Conservation (phyloP, 2,329 filamentous ascomycete species). For the Orbilia blumenaviensis region DNA sequence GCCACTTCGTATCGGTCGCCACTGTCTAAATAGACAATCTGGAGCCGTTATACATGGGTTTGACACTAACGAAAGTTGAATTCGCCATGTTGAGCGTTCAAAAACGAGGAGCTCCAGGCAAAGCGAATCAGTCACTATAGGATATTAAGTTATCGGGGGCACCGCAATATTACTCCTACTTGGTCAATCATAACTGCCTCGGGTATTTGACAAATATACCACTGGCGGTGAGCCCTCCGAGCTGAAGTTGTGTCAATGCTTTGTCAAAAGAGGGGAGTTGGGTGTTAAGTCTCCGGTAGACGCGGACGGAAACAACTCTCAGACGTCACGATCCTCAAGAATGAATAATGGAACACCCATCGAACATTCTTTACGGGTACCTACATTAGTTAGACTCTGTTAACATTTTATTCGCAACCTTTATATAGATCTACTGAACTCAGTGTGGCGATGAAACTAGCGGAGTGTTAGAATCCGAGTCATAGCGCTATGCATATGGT, state of each 20-base stretch:
- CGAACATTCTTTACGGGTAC: conserved; percentile 24
- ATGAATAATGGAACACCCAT: conserved; percentile 25
- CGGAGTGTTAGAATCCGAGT: conserved; percentile 25
- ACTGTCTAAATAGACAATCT: too few species aligned
- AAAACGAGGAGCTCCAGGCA: neutral
- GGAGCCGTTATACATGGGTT: too few species aligned
- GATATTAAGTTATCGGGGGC: too few species aligned
- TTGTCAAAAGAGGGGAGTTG: neutral
- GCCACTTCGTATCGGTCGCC: neutral
- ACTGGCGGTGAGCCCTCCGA: too few species aligned
- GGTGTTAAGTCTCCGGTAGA: conserved; percentile 7
- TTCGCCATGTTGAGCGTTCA: neutral
- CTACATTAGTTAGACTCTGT: neutral
- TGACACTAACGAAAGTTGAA: too few species aligned
- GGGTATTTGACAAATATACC: too few species aligned
- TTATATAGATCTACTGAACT: conserved; percentile 17
- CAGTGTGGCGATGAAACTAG: conserved; percentile 13
- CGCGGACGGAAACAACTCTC: conserved; percentile 22
- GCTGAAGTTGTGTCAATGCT: neutral
- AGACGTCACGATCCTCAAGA: conserved; percentile 12
- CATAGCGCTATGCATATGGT: conserved; percentile 1
- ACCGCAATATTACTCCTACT: neutral
- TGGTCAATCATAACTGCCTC: too few species aligned
- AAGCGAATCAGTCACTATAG: too few species aligned
- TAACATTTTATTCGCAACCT: neutral